phyloP scores from a whole-genome alignment of 2,329 filamentous ascomycete species.

The Chaetothyriales sp. region DNA sequence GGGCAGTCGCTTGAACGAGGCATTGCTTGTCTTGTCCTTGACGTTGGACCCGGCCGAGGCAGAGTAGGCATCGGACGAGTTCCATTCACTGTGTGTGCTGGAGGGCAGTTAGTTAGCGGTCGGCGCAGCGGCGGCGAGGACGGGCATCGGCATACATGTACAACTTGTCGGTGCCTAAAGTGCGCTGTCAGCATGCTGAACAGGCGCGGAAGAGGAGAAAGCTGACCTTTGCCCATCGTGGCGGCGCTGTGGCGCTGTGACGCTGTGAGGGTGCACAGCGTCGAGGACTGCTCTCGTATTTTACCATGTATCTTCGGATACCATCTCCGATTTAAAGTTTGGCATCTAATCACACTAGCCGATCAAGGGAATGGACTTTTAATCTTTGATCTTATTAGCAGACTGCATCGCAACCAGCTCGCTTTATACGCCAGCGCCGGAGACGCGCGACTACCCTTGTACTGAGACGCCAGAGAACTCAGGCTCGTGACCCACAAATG shows the following conservation, averaged over 20 bases:
- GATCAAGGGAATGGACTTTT: no score
- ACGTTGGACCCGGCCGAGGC: conserved; percentile 62
- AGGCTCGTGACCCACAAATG: no score
- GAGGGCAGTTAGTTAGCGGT: conserved; percentile 20
- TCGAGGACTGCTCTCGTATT: background rate
- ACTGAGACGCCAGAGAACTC: no score
- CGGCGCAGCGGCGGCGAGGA: background rate
- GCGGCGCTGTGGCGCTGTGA: no score
- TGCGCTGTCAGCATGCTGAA: conserved; percentile 7
- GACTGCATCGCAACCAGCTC: no score
- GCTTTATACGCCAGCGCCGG: no score
- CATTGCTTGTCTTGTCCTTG: conserved; percentile 40
- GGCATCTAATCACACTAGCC: no score
- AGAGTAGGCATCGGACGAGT: conserved; percentile 75
- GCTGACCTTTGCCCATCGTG: conserved; percentile 30
- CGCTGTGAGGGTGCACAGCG: background rate
- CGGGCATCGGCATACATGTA: conserved; percentile 27
- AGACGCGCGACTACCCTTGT: no score
- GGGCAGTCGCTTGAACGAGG: conserved; percentile 72
- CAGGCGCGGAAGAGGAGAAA: conserved; percentile 9
- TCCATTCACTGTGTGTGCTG: conserved; percentile 98
- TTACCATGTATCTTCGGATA: background rate
- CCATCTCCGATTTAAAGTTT: no score
- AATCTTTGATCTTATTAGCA: no score
- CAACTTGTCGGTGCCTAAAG: conserved; percentile 36